phyloP scores from a whole-genome alignment of 2,329 filamentous ascomycete species.

The Dactylellina cionopaga region DNA sequence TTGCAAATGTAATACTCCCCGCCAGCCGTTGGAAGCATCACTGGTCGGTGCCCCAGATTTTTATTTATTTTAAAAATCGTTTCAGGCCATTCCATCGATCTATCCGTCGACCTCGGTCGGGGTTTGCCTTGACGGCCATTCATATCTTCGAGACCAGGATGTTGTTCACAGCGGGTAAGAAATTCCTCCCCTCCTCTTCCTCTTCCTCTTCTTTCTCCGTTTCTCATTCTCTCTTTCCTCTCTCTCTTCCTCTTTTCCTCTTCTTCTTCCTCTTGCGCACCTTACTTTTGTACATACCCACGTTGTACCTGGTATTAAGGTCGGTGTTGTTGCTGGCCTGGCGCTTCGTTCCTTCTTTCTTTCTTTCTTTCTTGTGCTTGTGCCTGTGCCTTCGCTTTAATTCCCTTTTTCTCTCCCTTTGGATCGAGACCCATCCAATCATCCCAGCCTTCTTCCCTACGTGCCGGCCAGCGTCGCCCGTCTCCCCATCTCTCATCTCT shows the following conservation, averaged over 20 bases:
- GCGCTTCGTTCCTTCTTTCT: too few relatives aligned
- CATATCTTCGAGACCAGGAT: background rate
- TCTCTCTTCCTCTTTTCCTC: constrained; percentile 19
- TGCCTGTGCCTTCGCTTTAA: too few relatives aligned
- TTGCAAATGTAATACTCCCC: constrained; percentile 18
- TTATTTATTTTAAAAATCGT: too few relatives aligned
- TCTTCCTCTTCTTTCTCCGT: constrained; percentile 21
- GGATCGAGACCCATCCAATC: too few relatives aligned
- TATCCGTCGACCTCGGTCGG: constrained; percentile 1
- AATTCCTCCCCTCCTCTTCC: background rate
- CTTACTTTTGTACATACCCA: background rate
- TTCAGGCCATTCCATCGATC: constrained; percentile 25
- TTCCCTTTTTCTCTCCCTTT: too few relatives aligned
- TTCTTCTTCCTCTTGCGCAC: constrained; percentile 21
- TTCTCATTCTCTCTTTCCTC: constrained; percentile 11
- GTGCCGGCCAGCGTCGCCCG: too few relatives aligned
- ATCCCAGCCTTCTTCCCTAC: too few relatives aligned
- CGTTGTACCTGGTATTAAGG: background rate
- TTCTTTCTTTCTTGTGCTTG: too few relatives aligned
- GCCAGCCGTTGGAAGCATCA: constrained; percentile 16
- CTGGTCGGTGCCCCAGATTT: too few relatives aligned
- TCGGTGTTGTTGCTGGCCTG: too few relatives aligned
- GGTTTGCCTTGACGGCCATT: constrained; percentile 8
- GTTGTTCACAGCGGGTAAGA: constrained; percentile 1
- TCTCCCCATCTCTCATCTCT: too few relatives aligned